Conservation (phyloP, 1,284 basidiomycete genomes). For the Salmacisia buchloeana region DNA sequence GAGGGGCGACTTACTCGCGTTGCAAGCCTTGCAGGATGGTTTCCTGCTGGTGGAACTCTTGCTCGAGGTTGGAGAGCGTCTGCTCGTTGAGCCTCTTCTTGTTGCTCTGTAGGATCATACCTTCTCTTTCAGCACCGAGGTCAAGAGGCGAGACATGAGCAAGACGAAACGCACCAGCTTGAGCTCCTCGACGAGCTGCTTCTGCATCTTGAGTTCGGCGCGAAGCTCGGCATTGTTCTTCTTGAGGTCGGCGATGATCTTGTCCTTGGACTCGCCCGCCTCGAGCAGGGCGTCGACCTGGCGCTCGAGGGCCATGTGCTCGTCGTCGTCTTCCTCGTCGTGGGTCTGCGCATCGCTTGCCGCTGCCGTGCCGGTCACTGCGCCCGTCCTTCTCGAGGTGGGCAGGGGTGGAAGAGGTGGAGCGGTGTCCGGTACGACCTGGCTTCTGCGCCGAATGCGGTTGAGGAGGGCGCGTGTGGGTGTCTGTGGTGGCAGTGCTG, state of each 20-base stretch:
- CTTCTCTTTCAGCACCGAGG: too few species aligned
- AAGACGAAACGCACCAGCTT: neutral
- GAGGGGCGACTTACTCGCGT: constrained; percentile 16
- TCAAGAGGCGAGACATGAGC: neutral
- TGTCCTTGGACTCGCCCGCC: constrained; percentile 23
- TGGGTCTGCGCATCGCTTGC: constrained; percentile 8
- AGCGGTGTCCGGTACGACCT: constrained; percentile 10
- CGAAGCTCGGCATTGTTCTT: constrained; percentile 20
- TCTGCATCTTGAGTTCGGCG: constrained; percentile 20
- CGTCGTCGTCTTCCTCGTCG: constrained; percentile 18
- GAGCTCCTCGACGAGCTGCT: constrained; percentile 18
- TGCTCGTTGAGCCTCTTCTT: constrained; percentile 28
- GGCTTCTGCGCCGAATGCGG: constrained; percentile 23
- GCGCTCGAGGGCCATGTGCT: constrained; percentile 23
- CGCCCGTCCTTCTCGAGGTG: constrained; percentile 8
- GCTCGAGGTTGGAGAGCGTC: constrained; percentile 32
- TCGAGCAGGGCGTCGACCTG: constrained; percentile 30
- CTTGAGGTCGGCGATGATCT: constrained; percentile 28
- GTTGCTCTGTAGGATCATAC: neutral
- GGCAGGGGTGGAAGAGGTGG: constrained; percentile 14
- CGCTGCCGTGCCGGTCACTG: constrained; percentile 18
- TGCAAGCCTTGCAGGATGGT: constrained; percentile 42
- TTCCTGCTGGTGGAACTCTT: constrained; percentile 38
- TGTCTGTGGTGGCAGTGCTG: constrained; percentile 20
- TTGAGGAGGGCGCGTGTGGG: constrained; percentile 29